These are phyloP conservation scores for Paramicrosporidium saccamoebae DNA, from an alignment of 371 early-diverging fungal species.

Conservation along the genomic window DNA sequence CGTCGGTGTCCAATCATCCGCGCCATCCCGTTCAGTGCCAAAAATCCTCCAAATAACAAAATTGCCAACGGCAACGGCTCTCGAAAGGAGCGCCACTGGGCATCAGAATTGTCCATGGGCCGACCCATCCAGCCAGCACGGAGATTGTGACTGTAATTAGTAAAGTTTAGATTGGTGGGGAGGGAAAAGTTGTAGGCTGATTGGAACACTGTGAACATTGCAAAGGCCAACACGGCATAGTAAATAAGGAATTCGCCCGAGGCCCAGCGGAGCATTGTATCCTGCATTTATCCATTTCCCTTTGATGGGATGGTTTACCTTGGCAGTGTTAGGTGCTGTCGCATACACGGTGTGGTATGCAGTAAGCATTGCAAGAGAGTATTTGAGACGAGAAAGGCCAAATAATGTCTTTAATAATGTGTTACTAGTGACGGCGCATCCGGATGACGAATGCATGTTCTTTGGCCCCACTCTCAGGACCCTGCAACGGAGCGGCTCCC, in stretches of 20 bases:
- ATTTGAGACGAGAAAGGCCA: not conserved
- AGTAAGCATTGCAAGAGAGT: not conserved
- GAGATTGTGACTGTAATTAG: slow-evolving; percentile 2
- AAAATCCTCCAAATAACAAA: slow-evolving; percentile 9
- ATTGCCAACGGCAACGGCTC: slow-evolving; percentile 23
- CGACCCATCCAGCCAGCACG: slow-evolving; percentile 7
- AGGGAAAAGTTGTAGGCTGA: too few relatives aligned
- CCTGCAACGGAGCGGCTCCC: slow-evolving; percentile 9
- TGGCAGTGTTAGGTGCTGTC: too few relatives aligned
- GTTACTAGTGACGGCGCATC: slow-evolving; percentile 75
- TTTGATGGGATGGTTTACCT: too few relatives aligned
- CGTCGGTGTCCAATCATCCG: slow-evolving; percentile 1
- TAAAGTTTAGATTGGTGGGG: not conserved
- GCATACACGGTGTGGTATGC: too few relatives aligned
- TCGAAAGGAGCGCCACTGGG: slow-evolving; percentile 42
- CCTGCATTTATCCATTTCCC: too few relatives aligned
- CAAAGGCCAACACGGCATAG: too few relatives aligned
- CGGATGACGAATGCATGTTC: slow-evolving; percentile 99
- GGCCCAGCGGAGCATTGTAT: too few relatives aligned
- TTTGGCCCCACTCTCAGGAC: slow-evolving; percentile 55
- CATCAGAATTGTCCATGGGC: slow-evolving; percentile 37
- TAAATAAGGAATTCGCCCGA: too few relatives aligned
- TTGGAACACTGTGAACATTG: too few relatives aligned
- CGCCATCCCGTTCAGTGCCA: slow-evolving; percentile 4
- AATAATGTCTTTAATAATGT: too few relatives aligned